These are phyloP conservation scores for Alternaria incomplexa DNA, from an alignment of 2,329 filamentous ascomycete species.

Conservation along the genomic window DNA sequence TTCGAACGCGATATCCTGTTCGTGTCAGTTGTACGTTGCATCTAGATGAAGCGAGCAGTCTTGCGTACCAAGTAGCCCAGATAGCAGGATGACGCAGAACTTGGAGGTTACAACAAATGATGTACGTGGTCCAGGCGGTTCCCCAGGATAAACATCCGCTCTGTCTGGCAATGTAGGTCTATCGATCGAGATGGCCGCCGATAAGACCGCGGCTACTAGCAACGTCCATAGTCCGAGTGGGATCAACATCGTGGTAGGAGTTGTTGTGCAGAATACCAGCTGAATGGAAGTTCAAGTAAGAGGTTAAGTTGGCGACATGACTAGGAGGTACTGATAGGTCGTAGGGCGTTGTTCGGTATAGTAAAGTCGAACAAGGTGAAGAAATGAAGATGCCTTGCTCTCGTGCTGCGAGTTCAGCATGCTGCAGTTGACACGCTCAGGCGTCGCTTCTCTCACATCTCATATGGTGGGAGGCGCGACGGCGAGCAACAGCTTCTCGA, in stretches of 20 bases:
- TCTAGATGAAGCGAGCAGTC: not conserved
- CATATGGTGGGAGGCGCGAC: too few species aligned
- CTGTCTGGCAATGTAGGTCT: not conserved
- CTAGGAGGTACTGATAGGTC: not conserved
- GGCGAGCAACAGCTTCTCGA: not conserved
- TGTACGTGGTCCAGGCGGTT: not conserved
- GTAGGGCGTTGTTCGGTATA: not conserved
- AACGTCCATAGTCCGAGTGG: not conserved
- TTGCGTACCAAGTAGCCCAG: constrained; percentile 1
- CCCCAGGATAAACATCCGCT: not conserved
- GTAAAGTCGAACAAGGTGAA: not conserved
- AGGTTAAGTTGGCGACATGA: not conserved
- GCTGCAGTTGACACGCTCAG: too few species aligned
- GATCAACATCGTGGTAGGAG: not conserved
- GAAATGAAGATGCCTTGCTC: not conserved
- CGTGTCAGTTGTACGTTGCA: not conserved
- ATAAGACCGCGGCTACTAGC: not conserved
- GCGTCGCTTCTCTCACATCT: not conserved
- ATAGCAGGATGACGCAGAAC: not conserved
- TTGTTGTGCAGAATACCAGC: not conserved
- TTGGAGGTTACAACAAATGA: constrained; percentile 1
- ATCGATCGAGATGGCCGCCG: not conserved
- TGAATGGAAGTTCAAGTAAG: not conserved
- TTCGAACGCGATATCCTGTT: constrained; percentile 25
- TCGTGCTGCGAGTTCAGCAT: not conserved